phyloP scores from a whole-genome alignment of 257 asterid species.

The Jacaranda mimosifolia region DNA sequence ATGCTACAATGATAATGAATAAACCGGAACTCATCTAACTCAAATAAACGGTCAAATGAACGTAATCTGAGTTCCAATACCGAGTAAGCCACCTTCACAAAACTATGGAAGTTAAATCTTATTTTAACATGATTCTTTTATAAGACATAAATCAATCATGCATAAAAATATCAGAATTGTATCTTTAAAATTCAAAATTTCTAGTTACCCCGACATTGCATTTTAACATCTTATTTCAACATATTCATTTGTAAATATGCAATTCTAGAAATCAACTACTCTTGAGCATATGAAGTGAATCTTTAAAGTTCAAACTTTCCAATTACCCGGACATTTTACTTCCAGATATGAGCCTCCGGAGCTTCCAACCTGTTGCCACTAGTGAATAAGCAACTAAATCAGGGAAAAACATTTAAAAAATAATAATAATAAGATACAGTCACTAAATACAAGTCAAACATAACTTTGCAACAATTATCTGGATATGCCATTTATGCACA shows the following conservation, averaged over 20 bases:
- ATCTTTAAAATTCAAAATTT: neutral
- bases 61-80: neutral
- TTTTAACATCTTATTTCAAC: neutral
- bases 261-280: neutral
- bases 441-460: neutral
- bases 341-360: slow-evolving; percentile 28
- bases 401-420: neutral
- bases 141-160: neutral
- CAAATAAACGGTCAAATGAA: neutral
- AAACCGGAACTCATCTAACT: neutral
- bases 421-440: too few relatives aligned
- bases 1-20: neutral
- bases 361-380: slow-evolving; percentile 30
- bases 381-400: neutral
- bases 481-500: too few relatives aligned
- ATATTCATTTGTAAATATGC: neutral
- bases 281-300: neutral
- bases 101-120: neutral
- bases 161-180: neutral
- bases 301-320: neutral
- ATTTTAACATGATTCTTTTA: neutral
- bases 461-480: too few relatives aligned
- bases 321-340: slow-evolving; percentile 48
- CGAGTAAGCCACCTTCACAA: neutral
- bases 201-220: neutral